These are phyloP conservation scores for Hanseniaspora mollemarum DNA, from an alignment of 805 yeast genomes.

Conservation along the genomic window DNA sequence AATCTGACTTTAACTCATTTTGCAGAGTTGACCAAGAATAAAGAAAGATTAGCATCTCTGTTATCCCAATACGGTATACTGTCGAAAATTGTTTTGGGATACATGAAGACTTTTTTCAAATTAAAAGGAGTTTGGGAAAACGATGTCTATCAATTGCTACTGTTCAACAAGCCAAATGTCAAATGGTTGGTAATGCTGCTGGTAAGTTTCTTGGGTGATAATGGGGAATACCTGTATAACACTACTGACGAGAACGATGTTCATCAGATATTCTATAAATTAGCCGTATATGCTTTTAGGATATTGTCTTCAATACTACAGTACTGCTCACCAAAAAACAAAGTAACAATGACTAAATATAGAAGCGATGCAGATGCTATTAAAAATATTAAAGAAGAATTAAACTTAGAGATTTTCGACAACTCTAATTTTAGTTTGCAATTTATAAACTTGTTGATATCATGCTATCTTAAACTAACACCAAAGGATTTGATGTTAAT, in stretches of 20 bases:
- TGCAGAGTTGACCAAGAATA: background rate
- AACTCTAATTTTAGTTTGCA: constrained; percentile 40
- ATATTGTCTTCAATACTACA: constrained; percentile 47
- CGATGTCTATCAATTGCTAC: constrained; percentile 9
- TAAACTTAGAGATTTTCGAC: constrained; percentile 48
- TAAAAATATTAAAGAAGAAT: constrained; percentile 41
- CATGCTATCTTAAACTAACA: constrained; percentile 60
- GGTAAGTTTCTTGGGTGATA: constrained; percentile 1
- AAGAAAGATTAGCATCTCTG: background rate
- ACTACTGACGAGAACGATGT: constrained; percentile 39
- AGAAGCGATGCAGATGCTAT: constrained; percentile 57
- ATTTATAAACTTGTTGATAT: constrained; percentile 55
- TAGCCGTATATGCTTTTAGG: constrained; percentile 49
- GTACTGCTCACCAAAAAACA: constrained; percentile 14
- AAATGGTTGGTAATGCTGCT: constrained; percentile 5
- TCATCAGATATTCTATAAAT: constrained; percentile 54
- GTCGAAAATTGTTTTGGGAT: constrained; percentile 5
- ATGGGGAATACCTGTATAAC: constrained; percentile 5
- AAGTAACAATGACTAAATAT: constrained; percentile 33
- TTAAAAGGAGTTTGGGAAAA: constrained; percentile 15
- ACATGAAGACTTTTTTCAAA: constrained; percentile 9
- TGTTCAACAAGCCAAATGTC: constrained; percentile 6
- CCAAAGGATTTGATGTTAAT: constrained; percentile 73
- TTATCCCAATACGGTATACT: background rate
- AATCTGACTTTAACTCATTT: constrained; percentile 1